A percentile compares a stretch with the other conserved stretches of the same genome.
Conservation (phyloP, 2,329 filamentous ascomycete genomes). For the Westerdykella aurantiaca region DNA sequence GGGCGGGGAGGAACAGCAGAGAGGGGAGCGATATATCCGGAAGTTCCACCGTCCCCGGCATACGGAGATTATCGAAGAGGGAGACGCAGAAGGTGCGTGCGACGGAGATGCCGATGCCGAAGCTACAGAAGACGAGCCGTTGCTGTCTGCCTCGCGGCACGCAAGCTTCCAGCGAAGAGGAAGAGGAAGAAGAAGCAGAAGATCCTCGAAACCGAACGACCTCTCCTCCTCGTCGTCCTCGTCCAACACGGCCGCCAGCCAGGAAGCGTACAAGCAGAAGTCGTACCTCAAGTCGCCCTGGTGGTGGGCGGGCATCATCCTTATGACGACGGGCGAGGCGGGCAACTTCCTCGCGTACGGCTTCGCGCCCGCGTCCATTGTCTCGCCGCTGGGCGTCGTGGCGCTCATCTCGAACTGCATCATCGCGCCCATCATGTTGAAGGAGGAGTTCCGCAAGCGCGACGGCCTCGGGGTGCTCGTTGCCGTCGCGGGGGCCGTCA, state of each 20-base stretch:
- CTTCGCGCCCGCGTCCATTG: constrained; percentile 94
- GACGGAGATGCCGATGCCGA: constrained; percentile 9
- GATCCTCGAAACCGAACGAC: not conserved
- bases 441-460: constrained; percentile 77
- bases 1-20: constrained; percentile 7
- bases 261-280: constrained; percentile 47
- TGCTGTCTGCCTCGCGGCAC: constrained; percentile 12
- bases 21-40: not conserved
- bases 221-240: not conserved
- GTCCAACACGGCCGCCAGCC: not conserved
- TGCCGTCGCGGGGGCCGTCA: constrained; percentile 80
- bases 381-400: constrained; percentile 94
- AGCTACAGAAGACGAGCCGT: constrained; percentile 32
- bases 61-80: constrained; percentile 1
- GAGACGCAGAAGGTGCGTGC: not conserved
- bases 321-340: constrained; percentile 89
- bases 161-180: not conserved
- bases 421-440: constrained; percentile 89
- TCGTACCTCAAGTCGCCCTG: constrained; percentile 86
- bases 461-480: constrained; percentile 87
- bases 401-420: constrained; percentile 94
- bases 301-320: constrained; percentile 90
- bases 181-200: constrained; percentile 1
- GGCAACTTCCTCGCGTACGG: constrained; percentile 97
- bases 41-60: constrained; percentile 8